phyloP scores from a whole-genome alignment of 352 stramenopile genomes.

The Phytophthora lateralis region DNA sequence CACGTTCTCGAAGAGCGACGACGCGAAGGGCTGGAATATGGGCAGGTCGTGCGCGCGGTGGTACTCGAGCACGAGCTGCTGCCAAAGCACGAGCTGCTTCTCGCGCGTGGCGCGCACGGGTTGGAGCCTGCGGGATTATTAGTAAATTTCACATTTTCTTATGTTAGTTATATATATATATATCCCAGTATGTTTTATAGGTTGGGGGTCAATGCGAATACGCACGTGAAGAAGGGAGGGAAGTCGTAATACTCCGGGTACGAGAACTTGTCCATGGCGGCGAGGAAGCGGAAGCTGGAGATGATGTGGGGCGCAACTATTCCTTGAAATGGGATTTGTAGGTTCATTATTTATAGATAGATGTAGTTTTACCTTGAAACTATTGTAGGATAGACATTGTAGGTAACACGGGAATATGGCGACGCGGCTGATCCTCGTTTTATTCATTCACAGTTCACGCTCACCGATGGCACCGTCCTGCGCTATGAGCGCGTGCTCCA shows the following conservation, averaged over 20 bases:
- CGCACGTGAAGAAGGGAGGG: slow-evolving; percentile 85
- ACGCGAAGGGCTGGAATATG: slow-evolving; percentile 71
- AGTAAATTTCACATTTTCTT: no score
- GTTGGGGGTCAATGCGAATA: not conserved
- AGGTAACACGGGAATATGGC: no score
- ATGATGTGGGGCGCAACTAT: no score
- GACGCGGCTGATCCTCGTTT: no score
- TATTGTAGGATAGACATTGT: no score
- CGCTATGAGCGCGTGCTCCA: slow-evolving; percentile 13
- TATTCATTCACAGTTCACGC: no score
- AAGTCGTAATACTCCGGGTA: slow-evolving; percentile 91
- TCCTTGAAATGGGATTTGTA: no score
- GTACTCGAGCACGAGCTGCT: slow-evolving; percentile 86
- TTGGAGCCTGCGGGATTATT: slow-evolving; percentile 49
- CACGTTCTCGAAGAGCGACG: slow-evolving; percentile 80
- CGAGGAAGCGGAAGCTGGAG: no score
- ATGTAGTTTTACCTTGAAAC: not conserved
- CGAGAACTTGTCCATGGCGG: slow-evolving; percentile 69
- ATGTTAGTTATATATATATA: no score
- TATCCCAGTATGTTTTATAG: not conserved
- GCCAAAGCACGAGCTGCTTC: slow-evolving; percentile 89
- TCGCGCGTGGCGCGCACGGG: slow-evolving; percentile 82
- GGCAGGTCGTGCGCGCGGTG: slow-evolving; percentile 75
- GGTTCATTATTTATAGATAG: not conserved
- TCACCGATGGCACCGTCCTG: slow-evolving; percentile 8